These are phyloP conservation scores for Naegleria lovaniensis DNA, from an alignment of 208 protist genomes.

Conservation along the genomic window DNA sequence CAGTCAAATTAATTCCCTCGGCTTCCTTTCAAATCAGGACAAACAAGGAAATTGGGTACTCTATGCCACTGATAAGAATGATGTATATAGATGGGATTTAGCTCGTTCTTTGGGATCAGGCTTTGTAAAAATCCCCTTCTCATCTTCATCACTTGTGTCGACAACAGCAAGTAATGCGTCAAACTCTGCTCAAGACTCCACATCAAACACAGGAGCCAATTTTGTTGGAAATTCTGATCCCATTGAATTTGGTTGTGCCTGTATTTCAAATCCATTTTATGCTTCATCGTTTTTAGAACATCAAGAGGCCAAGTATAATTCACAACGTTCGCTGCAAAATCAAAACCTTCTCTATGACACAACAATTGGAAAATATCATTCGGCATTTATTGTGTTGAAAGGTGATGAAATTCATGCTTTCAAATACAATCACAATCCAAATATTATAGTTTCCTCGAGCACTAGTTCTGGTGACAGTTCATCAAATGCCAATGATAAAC, in stretches of 20 bases:
- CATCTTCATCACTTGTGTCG: background rate
- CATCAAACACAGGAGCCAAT: background rate
- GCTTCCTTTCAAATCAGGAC: background rate
- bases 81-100: background rate
- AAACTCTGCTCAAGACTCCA: background rate
- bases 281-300: background rate
- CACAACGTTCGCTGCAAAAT: background rate
- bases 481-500: background rate
- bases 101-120: background rate
- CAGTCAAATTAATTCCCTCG: background rate
- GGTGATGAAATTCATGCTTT: background rate
- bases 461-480: background rate
- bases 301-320: background rate
- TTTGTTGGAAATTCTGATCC: background rate
- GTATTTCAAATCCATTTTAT: background rate
- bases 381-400: background rate
- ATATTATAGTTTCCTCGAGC: background rate
- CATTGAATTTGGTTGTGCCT: background rate
- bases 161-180: background rate
- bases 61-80: background rate
- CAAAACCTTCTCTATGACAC: background rate
- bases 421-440: background rate
- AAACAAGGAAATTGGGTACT: constrained; percentile 14
- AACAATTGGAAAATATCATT: background rate
- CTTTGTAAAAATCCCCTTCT: background rate